A percentile compares a stretch with the other conserved stretches of the same genome.
Conservation (phyloP, 163 green algal genomes). For the Smithsoniella earleae region DNA sequence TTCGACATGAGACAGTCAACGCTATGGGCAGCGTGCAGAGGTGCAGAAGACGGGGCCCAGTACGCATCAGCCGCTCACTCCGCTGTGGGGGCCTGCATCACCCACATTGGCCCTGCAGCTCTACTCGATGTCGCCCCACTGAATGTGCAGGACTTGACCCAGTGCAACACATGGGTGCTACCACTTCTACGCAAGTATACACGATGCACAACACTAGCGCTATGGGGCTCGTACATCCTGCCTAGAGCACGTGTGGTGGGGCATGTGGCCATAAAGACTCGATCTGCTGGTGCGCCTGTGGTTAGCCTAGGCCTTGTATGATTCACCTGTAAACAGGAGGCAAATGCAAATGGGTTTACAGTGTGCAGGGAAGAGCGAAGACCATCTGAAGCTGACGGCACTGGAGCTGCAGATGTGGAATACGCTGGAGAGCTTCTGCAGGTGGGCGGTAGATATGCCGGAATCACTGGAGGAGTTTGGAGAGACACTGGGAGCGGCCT, state of each 20-base stretch:
- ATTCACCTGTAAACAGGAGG: background rate
- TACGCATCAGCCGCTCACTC: constrained; percentile 34
- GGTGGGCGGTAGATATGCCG: constrained; percentile 62
- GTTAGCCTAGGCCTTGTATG: background rate
- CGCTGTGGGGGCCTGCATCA: constrained; percentile 46
- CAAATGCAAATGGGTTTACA: no score
- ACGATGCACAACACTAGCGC: constrained; percentile 46
- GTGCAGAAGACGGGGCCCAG: constrained; percentile 33
- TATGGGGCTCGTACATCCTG: constrained; percentile 61
- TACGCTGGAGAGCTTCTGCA: constrained; percentile 67
- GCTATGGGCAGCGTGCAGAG: background rate
- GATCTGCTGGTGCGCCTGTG: background rate
- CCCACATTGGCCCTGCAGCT: constrained; percentile 58
- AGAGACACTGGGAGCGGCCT: constrained; percentile 48
- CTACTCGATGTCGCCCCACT: constrained; percentile 67
- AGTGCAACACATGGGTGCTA: constrained; percentile 75
- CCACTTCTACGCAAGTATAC: constrained; percentile 70
- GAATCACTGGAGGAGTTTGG: constrained; percentile 38
- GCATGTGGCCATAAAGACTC: constrained; percentile 34
- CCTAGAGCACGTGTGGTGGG: constrained; percentile 56
- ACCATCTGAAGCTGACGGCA: constrained; percentile 34
- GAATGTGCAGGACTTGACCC: constrained; percentile 52
- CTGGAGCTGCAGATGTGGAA: constrained; percentile 74
- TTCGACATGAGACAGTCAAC: no score
- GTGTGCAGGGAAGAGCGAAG: background rate